phyloP scores from a whole-genome alignment of 805 yeast genomes.

The Phaffomyces thermotolerans region DNA sequence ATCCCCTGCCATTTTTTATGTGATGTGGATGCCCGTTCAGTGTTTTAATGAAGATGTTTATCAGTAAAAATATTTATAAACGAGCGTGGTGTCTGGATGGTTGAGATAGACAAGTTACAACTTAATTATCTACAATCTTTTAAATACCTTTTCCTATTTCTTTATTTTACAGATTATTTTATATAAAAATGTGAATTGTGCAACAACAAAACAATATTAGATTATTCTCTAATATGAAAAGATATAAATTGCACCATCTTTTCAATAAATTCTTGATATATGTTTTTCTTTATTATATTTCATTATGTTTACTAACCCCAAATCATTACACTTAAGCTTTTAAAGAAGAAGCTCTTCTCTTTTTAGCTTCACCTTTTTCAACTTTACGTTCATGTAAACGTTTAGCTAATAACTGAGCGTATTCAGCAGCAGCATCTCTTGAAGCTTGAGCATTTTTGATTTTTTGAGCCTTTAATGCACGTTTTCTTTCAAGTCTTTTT shows the following conservation, averaged over 20 bases:
- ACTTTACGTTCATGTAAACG: constrained; percentile 98
- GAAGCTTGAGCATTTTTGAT: constrained; percentile 95
- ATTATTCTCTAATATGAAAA: constrained; percentile 2
- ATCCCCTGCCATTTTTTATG: constrained; percentile 21
- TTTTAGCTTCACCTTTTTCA: constrained; percentile 96
- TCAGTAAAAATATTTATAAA: not conserved
- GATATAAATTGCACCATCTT: constrained; percentile 2
- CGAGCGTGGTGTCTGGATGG: constrained; percentile 1
- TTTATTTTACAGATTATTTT: constrained; percentile 8
- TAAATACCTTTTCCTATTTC: not conserved
- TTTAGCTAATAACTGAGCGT: constrained; percentile 97
- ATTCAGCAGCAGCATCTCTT: constrained; percentile 99
- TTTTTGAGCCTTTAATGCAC: constrained; percentile 90
- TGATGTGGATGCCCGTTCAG: no score
- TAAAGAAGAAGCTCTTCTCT: constrained; percentile 99
- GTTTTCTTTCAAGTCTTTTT: constrained; percentile 98
- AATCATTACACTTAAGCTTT: constrained; percentile 54
- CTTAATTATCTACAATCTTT: not conserved
- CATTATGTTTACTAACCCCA: not conserved
- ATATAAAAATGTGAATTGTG: constrained; percentile 6
- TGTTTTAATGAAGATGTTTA: no score
- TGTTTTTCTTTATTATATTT: constrained; percentile 3
- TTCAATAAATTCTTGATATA: not conserved
- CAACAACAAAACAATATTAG: constrained; percentile 4
- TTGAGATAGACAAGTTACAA: no score